Conservation (phyloP, 257 asterid species). For the Fraxinus pennsylvanica region DNA sequence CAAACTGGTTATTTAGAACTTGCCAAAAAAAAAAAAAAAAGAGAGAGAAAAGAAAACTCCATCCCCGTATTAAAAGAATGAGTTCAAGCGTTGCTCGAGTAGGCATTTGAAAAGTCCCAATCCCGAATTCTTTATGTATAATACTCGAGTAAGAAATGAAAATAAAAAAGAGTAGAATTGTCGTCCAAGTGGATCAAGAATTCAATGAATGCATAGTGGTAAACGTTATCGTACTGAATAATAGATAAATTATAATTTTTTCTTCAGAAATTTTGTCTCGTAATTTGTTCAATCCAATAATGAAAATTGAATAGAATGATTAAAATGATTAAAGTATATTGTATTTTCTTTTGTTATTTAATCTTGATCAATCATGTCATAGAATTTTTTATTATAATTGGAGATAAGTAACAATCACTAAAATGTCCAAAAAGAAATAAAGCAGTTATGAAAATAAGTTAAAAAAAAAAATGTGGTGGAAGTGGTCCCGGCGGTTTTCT, state of each 20-base stretch:
- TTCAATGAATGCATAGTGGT: not conserved
- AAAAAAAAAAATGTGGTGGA: slow-evolving; percentile 28
- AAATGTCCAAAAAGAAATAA: not conserved
- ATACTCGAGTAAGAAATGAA: no score
- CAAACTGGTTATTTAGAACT: no score
- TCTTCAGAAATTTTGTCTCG: no score
- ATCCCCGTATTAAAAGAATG: no score
- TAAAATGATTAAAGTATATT: not conserved
- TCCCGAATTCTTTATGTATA: no score
- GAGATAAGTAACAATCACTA: not conserved
- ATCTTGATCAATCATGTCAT: not conserved
- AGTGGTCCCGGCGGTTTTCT: slow-evolving; percentile 34
- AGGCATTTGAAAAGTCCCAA: no score
- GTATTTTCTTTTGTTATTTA: not conserved
- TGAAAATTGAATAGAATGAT: not conserved
- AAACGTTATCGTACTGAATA: no score
- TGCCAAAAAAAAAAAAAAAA: no score
- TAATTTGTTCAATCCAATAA: no score
- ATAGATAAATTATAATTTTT: no score
- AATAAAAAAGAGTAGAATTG: not conserved
- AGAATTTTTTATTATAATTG: not conserved
- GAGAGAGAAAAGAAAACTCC: no score
- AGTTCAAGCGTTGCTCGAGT: not conserved
- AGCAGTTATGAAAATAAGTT: not conserved
- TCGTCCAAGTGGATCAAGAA: not conserved